A percentile compares a stretch with the other conserved stretches of the same genome.
phyloP scores from a whole-genome alignment of 176 grass and related monocot species.

The Areca catechu region DNA sequence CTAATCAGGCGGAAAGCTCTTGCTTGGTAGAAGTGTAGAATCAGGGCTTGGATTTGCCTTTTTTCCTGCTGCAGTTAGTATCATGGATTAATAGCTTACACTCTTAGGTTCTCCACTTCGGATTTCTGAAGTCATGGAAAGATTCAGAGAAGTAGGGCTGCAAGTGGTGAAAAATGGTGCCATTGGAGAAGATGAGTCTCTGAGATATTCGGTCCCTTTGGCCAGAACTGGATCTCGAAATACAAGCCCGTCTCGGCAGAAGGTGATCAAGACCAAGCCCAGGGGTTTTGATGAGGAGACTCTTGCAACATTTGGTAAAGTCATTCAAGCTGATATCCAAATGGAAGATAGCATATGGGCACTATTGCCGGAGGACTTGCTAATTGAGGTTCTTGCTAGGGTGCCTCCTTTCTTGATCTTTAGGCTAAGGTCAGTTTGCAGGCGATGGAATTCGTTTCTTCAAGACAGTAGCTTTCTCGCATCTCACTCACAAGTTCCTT shows the following conservation, averaged over 20 bases:
- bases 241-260: slow-evolving; percentile 62
- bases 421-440: slow-evolving; percentile 57
- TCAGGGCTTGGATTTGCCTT: too few species aligned
- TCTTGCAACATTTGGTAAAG: slow-evolving; percentile 26
- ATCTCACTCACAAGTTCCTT: slow-evolving; percentile 50
- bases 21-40: too few species aligned
- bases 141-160: too few species aligned
- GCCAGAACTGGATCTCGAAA: slow-evolving; percentile 19
- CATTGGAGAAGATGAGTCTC: too few species aligned
- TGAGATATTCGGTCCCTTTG: too few species aligned
- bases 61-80: too few species aligned
- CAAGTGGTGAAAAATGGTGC: too few species aligned
- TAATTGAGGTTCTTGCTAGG: slow-evolving; percentile 70
- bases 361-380: slow-evolving; percentile 63
- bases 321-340: slow-evolving; percentile 44
- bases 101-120: too few species aligned
- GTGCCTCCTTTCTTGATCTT: slow-evolving; percentile 87
- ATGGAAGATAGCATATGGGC: slow-evolving; percentile 69
- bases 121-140: too few species aligned
- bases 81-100: too few species aligned
- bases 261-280: slow-evolving; percentile 72
- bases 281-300: slow-evolving; percentile 87
- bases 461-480: slow-evolving; percentile 58
- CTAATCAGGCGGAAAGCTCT: too few species aligned
- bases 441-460: slow-evolving; percentile 60